Conservation (phyloP, 768 basidiomycete species). For the Suillus luteus region DNA sequence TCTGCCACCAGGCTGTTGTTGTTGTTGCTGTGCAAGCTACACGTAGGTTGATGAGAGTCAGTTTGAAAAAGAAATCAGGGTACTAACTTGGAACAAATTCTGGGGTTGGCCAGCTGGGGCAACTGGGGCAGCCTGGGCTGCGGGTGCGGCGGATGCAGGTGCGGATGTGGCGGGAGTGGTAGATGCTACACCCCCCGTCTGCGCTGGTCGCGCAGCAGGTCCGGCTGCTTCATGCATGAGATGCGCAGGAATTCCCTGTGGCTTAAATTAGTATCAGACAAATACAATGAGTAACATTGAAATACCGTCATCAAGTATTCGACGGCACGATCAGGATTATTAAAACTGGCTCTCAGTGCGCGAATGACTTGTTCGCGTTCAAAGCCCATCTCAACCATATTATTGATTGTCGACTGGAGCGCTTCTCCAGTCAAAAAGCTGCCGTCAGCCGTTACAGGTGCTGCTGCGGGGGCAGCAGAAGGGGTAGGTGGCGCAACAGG, state of each 20-base stretch:
- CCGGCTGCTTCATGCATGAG: conserved; percentile 49
- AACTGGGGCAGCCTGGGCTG: conserved; percentile 41
- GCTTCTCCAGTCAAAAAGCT: conserved; percentile 77
- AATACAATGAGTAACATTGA: conserved; percentile 16
- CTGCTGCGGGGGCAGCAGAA: conserved; percentile 31
- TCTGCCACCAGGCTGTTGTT: conserved; percentile 38
- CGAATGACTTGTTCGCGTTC: conserved; percentile 79
- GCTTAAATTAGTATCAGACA: conserved; percentile 15
- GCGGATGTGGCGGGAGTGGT: conserved; percentile 34
- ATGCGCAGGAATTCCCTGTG: conserved; percentile 79
- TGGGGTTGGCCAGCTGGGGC: conserved; percentile 55
- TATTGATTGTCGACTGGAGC: conserved; percentile 74
- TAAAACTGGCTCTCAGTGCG: conserved; percentile 90
- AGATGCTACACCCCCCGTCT: conserved; percentile 31
- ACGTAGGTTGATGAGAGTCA: background rate
- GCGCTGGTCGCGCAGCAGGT: conserved; percentile 20
- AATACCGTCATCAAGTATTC: conserved; percentile 94
- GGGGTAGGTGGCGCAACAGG: conserved; percentile 34
- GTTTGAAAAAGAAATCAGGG: background rate
- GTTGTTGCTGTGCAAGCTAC: conserved; percentile 75
- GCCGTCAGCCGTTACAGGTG: conserved; percentile 46
- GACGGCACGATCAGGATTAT: conserved; percentile 97
- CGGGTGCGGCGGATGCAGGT: conserved; percentile 36
- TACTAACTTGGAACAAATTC: conserved; percentile 81
- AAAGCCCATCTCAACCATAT: conserved; percentile 96